phyloP scores from a whole-genome alignment of 2,329 filamentous ascomycete species.

The Penicillium oxalicum region DNA sequence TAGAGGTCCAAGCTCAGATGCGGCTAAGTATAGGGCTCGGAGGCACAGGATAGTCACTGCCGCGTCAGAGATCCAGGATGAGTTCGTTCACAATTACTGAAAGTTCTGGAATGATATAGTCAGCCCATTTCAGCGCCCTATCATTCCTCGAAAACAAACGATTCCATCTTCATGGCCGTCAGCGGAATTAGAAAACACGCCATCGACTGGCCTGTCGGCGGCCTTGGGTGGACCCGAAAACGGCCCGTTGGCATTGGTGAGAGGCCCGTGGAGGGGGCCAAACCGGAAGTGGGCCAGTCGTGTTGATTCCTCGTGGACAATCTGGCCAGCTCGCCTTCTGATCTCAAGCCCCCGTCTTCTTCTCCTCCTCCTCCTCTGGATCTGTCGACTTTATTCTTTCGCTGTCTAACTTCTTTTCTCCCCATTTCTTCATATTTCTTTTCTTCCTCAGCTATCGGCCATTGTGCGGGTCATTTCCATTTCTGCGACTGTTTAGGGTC shows the following conservation, averaged over 20 bases:
- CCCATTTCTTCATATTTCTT: background rate
- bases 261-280: slow-evolving; percentile 1
- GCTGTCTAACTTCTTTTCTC: too few relatives aligned
- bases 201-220: too few relatives aligned
- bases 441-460: slow-evolving; percentile 5
- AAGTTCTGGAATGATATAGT: too few relatives aligned
- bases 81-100: too few relatives aligned
- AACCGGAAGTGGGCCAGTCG: slow-evolving; percentile 17
- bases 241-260: slow-evolving; percentile 7
- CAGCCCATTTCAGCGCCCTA: too few relatives aligned
- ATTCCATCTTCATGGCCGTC: too few relatives aligned
- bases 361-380: slow-evolving; percentile 6
- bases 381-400: background rate
- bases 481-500: slow-evolving; percentile 8
- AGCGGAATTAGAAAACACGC: too few relatives aligned
- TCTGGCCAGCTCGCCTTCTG: slow-evolving; percentile 20
- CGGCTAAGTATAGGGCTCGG: too few relatives aligned
- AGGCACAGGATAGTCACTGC: too few relatives aligned
- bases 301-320: slow-evolving; percentile 8
- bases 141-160: too few relatives aligned
- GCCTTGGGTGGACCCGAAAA: slow-evolving; percentile 9
- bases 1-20: too few relatives aligned
- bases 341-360: slow-evolving; percentile 3
- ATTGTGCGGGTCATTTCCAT: slow-evolving; percentile 4
- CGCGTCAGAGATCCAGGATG: too few relatives aligned